phyloP scores from a whole-genome alignment of 345 rosid species.

The Rhizophora apiculata region DNA sequence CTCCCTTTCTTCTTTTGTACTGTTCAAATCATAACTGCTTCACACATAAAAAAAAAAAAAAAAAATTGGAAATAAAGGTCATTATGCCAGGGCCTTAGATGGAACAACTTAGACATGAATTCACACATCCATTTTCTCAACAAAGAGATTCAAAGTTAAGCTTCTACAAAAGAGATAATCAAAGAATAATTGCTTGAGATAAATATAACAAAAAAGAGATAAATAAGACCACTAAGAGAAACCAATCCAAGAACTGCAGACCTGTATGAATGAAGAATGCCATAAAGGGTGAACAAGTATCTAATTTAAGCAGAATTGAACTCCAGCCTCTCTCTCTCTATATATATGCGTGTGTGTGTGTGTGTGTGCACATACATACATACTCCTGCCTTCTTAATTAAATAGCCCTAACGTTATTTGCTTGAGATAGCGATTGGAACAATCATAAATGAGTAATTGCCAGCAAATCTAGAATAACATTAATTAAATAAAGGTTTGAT shows the following conservation, averaged over 20 bases:
- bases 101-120: neutral
- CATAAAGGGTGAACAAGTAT: neutral
- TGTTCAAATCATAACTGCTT: conserved; percentile 71
- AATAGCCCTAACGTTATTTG: conserved; percentile 12
- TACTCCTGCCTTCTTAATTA: conserved; percentile 8
- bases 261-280: neutral
- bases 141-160: neutral
- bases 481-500: conserved; percentile 18
- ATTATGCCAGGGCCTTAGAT: neutral
- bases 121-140: too few species aligned
- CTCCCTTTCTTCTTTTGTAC: conserved; percentile 76
- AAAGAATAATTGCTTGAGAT: neutral
- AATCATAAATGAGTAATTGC: conserved; percentile 22
- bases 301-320: neutral
- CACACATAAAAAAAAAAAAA: conserved; percentile 7
- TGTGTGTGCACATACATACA: neutral
- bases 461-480: conserved; percentile 5
- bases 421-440: conserved; percentile 21
- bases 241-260: neutral
- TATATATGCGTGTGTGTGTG: too few species aligned
- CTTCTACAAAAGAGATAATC: neutral
- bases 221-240: neutral
- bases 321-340: too few species aligned
- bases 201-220: neutral
- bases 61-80: neutral